A percentile compares a stretch with the other conserved stretches of the same genome.
Conservation (phyloP, 2,329 filamentous ascomycete species). For the Fusarium lateritium region DNA sequence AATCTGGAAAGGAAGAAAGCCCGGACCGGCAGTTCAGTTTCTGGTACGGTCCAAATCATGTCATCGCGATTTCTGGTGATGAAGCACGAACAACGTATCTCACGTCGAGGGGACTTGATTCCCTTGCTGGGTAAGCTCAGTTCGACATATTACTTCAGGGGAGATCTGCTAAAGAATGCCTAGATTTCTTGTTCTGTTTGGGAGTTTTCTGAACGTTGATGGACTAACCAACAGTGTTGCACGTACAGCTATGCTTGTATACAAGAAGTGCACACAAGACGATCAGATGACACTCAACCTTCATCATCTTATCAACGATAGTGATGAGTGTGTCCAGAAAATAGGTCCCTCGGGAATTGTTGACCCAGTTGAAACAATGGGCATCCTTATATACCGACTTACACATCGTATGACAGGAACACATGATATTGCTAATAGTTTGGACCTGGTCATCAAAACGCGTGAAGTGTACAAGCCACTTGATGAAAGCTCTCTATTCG, state of each 20-base stretch:
- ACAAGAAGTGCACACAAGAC: conserved; percentile 14
- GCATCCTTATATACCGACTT: conserved; percentile 7
- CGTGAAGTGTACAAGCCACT: conserved; percentile 7
- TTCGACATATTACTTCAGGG: too few relatives aligned
- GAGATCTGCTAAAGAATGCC: neutral
- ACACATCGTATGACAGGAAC: conserved; percentile 14
- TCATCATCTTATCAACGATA: conserved; percentile 7
- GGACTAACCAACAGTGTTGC: conserved; percentile 6
- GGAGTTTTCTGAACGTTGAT: conserved; percentile 7
- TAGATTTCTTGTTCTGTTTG: neutral
- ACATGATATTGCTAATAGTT: conserved; percentile 10
- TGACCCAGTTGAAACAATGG: conserved; percentile 1
- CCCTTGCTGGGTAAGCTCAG: conserved; percentile 58
- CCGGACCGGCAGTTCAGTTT: conserved; percentile 64
- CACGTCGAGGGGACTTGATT: conserved; percentile 60
- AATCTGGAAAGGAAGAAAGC: conserved; percentile 49
- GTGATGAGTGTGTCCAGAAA: neutral
- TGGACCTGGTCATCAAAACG: neutral
- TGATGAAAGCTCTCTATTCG: conserved; percentile 7
- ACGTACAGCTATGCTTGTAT: conserved; percentile 3
- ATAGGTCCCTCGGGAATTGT: neutral
- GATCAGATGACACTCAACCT: conserved; percentile 15
- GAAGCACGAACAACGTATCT: conserved; percentile 61
- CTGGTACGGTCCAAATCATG: conserved; percentile 60
- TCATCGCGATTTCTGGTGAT: conserved; percentile 62